phyloP scores from a whole-genome alignment of 768 basidiomycete species.

The Lactifluus piperatus region DNA sequence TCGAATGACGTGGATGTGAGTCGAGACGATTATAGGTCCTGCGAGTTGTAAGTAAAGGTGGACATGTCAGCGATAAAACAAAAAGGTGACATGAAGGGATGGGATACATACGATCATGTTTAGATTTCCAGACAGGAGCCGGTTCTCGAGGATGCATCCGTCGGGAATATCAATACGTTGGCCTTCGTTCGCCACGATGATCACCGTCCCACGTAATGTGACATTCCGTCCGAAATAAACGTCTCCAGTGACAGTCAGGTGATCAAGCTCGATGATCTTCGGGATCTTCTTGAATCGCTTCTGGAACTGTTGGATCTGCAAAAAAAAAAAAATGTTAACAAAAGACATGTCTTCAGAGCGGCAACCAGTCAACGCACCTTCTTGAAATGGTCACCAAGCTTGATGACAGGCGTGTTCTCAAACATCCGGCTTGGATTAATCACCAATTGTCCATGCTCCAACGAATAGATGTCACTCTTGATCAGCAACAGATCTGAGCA shows the following conservation, averaged over 20 bases:
- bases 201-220: conserved; percentile 58
- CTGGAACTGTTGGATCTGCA: conserved; percentile 50
- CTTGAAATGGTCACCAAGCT: conserved; percentile 72
- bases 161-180: conserved; percentile 51
- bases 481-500: conserved; percentile 59
- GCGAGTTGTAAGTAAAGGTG: not conserved
- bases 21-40: conserved; percentile 11
- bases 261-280: conserved; percentile 63
- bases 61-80: not conserved
- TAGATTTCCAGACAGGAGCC: conserved; percentile 66
- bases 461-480: conserved; percentile 61
- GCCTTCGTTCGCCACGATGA: conserved; percentile 51
- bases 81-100: not conserved
- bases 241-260: conserved; percentile 64
- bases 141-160: conserved; percentile 45
- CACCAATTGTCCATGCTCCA: conserved; percentile 60
- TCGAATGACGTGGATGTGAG: not conserved
- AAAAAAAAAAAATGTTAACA: not conserved
- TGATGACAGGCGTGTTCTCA: conserved; percentile 59
- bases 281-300: conserved; percentile 73
- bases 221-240: conserved; percentile 60
- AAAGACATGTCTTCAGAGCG: not conserved
- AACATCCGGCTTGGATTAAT: conserved; percentile 54
- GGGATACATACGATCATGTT: conserved; percentile 52
- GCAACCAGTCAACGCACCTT: conserved; percentile 35